phyloP scores from a whole-genome alignment of 495 filamentous ascomycete genomes.

The Penicillium malachiteum region DNA sequence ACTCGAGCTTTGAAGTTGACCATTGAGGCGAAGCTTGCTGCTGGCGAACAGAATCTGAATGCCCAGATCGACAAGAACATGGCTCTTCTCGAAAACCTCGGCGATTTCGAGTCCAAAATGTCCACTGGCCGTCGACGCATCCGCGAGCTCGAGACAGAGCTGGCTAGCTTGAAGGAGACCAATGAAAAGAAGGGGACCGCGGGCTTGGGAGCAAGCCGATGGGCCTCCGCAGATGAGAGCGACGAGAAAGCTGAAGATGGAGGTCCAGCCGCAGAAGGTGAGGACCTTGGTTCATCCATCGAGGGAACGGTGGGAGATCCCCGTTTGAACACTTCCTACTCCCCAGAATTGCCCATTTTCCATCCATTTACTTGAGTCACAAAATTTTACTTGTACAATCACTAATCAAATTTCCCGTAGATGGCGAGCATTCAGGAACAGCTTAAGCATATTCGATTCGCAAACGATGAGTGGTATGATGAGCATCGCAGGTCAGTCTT shows the following conservation, averaged over 20 bases:
- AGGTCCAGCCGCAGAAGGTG: constrained; percentile 49
- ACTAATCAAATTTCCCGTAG: constrained; percentile 31
- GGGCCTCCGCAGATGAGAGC: constrained; percentile 38
- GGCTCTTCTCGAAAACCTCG: constrained; percentile 45
- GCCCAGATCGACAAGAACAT: constrained; percentile 53
- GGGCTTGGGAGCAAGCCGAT: constrained; percentile 41
- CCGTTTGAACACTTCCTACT: constrained; percentile 37
- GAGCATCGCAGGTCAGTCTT: constrained; percentile 43
- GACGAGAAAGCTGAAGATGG: constrained; percentile 31
- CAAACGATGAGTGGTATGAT: constrained; percentile 48
- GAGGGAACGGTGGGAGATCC: constrained; percentile 55
- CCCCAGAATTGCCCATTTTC: constrained; percentile 34
- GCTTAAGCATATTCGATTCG: constrained; percentile 48
- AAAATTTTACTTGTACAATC: constrained; percentile 17
- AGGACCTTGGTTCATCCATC: constrained; percentile 54
- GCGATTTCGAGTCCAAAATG: constrained; percentile 40
- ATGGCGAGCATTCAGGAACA: constrained; percentile 54
- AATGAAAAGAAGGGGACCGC: constrained; percentile 25
- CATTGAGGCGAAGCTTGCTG: constrained; percentile 36
- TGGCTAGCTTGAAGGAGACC: constrained; percentile 39
- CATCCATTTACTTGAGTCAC: constrained; percentile 31
- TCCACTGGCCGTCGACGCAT: constrained; percentile 41
- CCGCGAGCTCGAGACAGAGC: constrained; percentile 48
- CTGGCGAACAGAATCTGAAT: constrained; percentile 40
- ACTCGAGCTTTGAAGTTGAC: constrained; percentile 29